These are phyloP conservation scores for Pseudopithomyces chartarum DNA, from an alignment of 2,329 filamentous ascomycete genomes.

Conservation along the genomic window DNA sequence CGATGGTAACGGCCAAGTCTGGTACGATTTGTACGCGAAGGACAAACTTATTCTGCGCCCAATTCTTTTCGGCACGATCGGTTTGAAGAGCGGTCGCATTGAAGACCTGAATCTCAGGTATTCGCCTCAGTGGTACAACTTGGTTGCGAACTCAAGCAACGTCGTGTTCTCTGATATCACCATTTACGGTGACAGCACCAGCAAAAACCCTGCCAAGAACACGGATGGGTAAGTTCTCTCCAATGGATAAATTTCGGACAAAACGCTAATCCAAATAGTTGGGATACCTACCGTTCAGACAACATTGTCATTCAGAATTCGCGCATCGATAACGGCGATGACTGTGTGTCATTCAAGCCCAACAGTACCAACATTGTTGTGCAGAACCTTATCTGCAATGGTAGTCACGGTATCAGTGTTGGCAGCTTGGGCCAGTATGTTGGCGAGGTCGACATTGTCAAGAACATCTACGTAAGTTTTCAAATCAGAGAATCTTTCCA, in stretches of 20 bases:
- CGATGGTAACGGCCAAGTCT: conserved; percentile 68
- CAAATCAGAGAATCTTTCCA: background rate
- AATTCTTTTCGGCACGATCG: conserved; percentile 62
- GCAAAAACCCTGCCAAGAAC: conserved; percentile 64
- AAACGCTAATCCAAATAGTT: conserved; percentile 45
- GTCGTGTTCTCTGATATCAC: conserved; percentile 67
- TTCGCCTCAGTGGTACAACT: conserved; percentile 66
- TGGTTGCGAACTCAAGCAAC: conserved; percentile 69
- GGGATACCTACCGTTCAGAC: conserved; percentile 66
- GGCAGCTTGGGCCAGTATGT: conserved; percentile 72
- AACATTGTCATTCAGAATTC: conserved; percentile 71
- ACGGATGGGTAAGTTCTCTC: conserved; percentile 56
- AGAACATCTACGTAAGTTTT: conserved; percentile 64
- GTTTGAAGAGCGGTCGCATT: conserved; percentile 62
- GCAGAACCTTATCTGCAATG: conserved; percentile 70
- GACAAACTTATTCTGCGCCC: conserved; percentile 64
- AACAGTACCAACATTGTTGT: conserved; percentile 72
- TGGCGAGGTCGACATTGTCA: conserved; percentile 67
- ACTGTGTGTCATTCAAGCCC: conserved; percentile 77
- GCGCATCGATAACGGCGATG: conserved; percentile 67
- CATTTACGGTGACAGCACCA: conserved; percentile 61
- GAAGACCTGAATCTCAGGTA: conserved; percentile 65
- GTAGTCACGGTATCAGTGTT: conserved; percentile 74
- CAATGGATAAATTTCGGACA: conserved; percentile 53
- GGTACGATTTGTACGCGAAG: conserved; percentile 66